phyloP scores from a whole-genome alignment of 805 yeast genomes.

The Pichia ethanolica region DNA sequence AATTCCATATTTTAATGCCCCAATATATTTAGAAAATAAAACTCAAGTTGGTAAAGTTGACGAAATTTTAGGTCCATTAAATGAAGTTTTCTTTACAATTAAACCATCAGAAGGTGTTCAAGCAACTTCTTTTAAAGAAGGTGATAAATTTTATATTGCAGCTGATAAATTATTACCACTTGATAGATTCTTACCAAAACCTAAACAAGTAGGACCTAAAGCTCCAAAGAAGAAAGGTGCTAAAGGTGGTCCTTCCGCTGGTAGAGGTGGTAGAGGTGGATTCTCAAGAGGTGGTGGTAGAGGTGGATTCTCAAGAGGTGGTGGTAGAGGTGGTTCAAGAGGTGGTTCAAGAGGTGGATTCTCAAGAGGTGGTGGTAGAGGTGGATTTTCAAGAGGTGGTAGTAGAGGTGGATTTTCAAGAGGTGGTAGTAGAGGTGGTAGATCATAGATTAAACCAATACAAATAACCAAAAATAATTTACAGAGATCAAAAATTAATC shows the following conservation, averaged over 20 bases:
- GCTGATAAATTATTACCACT: slow-evolving; percentile 92
- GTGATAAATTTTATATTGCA: slow-evolving; percentile 93
- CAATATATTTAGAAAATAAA: slow-evolving; percentile 93
- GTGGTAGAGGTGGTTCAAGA: slow-evolving; percentile 17
- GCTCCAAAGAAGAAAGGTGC: slow-evolving; percentile 62
- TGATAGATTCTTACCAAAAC: slow-evolving; percentile 95
- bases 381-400: slow-evolving; percentile 39
- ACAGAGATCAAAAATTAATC: no score
- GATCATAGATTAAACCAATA: neutral
- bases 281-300: slow-evolving; percentile 34
- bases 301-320: slow-evolving; percentile 16
- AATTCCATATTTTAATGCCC: slow-evolving; percentile 97
- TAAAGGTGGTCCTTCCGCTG: slow-evolving; percentile 41
- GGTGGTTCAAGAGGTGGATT: slow-evolving; percentile 30
- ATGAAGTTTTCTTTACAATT: slow-evolving; percentile 95
- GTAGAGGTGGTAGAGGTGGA: slow-evolving; percentile 41
- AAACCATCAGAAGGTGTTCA: slow-evolving; percentile 96
- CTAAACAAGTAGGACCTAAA: slow-evolving; percentile 80
- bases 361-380: slow-evolving; percentile 25
- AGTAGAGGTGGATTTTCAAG: slow-evolving; percentile 34
- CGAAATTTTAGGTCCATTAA: slow-evolving; percentile 94
- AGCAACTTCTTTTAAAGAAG: slow-evolving; percentile 86
- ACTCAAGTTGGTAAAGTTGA: slow-evolving; percentile 96
- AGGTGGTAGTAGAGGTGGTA: slow-evolving; percentile 28
- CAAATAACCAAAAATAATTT: neutral